These are phyloP conservation scores for Phytophthora foliorum DNA, from an alignment of 352 stramenopile genomes.

Conservation along the genomic window DNA sequence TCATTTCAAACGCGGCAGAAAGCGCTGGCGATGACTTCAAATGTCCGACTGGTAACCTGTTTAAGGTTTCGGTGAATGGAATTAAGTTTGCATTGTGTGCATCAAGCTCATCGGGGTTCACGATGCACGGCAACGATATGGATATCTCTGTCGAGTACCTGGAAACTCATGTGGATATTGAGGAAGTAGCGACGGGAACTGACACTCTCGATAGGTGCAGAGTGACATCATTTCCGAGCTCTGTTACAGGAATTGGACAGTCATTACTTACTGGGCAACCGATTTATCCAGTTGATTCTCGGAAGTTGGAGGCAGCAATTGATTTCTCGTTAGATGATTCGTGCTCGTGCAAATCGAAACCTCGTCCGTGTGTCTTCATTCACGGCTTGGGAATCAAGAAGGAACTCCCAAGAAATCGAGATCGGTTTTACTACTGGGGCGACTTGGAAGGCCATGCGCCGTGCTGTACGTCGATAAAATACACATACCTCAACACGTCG, in stretches of 20 bases:
- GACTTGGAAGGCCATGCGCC: conserved; percentile 36
- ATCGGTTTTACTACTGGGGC: conserved; percentile 39
- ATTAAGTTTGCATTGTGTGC: conserved; percentile 16
- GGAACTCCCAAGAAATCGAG: conserved; percentile 14
- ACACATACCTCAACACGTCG: conserved; percentile 42
- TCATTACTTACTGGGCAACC: conserved; percentile 11
- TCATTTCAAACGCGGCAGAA: not conserved
- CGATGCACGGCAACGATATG: conserved; percentile 14
- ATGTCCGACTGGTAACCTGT: conserved; percentile 16
- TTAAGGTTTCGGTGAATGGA: conserved; percentile 10
- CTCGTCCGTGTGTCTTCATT: conserved; percentile 47
- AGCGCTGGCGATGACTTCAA: not conserved
- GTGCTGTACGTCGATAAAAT: conserved; percentile 43
- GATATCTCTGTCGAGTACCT: conserved; percentile 22
- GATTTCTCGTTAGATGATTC: conserved; percentile 23
- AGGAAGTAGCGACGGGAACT: not conserved
- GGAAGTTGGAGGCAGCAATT: conserved; percentile 16
- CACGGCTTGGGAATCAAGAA: conserved; percentile 38
- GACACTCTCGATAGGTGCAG: not conserved
- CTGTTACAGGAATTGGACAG: conserved; percentile 10
- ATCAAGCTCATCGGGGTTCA: conserved; percentile 4
- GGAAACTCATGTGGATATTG: not conserved
- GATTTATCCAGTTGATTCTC: not conserved
- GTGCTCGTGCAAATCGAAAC: conserved; percentile 30
- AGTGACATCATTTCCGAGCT: not conserved